Evolutionary conservation across 169 alveolate species (phyloP), one percentile per base, ranked within the genome.

Genomic region (Perkinsus marinus): DNA sequence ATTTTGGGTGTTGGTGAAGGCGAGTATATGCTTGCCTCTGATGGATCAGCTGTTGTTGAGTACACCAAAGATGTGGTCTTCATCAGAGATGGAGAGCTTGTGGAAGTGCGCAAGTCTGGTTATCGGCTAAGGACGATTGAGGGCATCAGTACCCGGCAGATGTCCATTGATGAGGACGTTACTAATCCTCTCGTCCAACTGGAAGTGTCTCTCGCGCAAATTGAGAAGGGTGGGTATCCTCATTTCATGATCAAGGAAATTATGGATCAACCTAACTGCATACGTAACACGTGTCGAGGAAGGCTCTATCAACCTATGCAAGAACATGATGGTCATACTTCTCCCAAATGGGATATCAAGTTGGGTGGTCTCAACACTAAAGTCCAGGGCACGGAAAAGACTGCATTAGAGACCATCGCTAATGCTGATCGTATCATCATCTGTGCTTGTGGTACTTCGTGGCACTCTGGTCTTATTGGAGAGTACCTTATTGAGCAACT

Each of bases 211-310:
- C 98, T 97, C 19, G 95, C 93, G 57, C 98, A 98, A n/a, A 57
- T 57, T 30, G 79, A 57, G 79, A 57, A 57, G 34, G 79, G 79
- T 16, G 79, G 79, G 26, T 96, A 93, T 91, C 94, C 95, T 17
- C 98, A 96, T 95, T 97, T 99, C 98, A 96, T 97, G 9, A 92
- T 96, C 36, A 97, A 97, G 93, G 99, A 97, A 91, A 96, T 97
- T 39, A 94, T 93, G 79, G 99, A 97, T 68, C 98, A 97, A 90
- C 97, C 98, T 89, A 94, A 93, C 57, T 92, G 94, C 26, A 91
- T 93, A 0, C 37, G 34, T 13, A 57, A 57, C 34, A 19, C 79
- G 37, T 57, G 79, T 30, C 5, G 79, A 19, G 89, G 89, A 19
- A 19, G 91, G 26, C 26, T 93, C 39, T 91, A 93, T 30, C 90